Conservation (phyloP, 495 filamentous ascomycete species). For the Aspergillus haitiensis region DNA sequence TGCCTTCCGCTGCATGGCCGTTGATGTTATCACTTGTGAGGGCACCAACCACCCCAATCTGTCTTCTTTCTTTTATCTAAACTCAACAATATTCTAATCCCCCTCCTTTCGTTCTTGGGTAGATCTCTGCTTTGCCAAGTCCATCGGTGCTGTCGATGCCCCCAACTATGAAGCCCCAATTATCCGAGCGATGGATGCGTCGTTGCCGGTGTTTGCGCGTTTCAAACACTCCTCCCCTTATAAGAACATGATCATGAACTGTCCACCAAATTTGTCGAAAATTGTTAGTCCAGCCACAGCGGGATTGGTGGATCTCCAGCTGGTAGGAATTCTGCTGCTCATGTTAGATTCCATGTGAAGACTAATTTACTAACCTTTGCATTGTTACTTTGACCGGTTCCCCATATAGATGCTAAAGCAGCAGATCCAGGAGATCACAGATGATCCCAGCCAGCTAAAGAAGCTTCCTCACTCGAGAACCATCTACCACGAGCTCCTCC, state of each 20-base stretch:
- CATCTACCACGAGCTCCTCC: conserved; percentile 16
- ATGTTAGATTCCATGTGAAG: too few species aligned
- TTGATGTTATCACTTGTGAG: conserved; percentile 14
- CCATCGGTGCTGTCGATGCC: conserved; percentile 10
- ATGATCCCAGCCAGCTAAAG: conserved; percentile 1
- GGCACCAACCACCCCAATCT: too few species aligned
- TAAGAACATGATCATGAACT: conserved; percentile 18
- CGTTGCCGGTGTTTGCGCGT: conserved; percentile 3
- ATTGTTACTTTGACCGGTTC: background rate
- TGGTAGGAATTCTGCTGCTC: background rate
- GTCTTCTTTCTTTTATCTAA: background rate
- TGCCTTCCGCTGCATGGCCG: conserved; percentile 16
- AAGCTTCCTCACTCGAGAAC: conserved; percentile 14
- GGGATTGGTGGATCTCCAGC: conserved; percentile 13
- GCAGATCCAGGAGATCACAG: conserved; percentile 8
- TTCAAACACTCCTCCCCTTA: conserved; percentile 12
- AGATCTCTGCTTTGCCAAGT: conserved; percentile 17
- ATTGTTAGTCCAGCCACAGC: conserved; percentile 12
- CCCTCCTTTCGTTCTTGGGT: background rate
- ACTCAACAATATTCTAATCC: background rate
- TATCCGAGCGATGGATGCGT: conserved; percentile 16
- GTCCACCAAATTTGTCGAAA: conserved; percentile 8
- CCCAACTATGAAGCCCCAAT: conserved; percentile 16
- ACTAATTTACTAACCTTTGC: background rate
- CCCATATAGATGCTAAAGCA: conserved; percentile 9